Evolutionary conservation across 139 green algal species (phyloP).

Genomic region (Chlorella sorokiniana): DNA sequence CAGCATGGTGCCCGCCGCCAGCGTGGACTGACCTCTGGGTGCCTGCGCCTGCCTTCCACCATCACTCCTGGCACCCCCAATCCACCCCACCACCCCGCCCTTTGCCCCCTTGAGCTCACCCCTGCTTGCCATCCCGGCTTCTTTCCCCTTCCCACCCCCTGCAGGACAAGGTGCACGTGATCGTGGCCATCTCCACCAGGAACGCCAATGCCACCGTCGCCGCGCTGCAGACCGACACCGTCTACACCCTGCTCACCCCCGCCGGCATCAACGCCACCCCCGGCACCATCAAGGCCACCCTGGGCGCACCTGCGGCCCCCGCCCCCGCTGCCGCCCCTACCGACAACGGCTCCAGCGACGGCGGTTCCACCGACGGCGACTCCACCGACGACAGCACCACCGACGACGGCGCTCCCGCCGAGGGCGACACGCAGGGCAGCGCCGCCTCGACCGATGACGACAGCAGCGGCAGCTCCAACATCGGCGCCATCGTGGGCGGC

Average conservation of each 20-base stretch:
- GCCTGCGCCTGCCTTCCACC: too few species aligned
- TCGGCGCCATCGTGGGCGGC: slow-evolving; percentile 19
- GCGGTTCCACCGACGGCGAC: not conserved
- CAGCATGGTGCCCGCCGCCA: too few species aligned
- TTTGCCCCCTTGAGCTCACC: not conserved
- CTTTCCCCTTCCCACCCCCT: not conserved
- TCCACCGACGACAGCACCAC: not conserved
- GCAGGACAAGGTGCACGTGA: slow-evolving; percentile 25
- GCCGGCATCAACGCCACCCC: slow-evolving; percentile 8
- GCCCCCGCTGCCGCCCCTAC: not conserved
- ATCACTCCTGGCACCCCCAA: not conserved
- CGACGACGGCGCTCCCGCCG: not conserved
- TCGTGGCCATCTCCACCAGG: not conserved
- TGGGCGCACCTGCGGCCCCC: slow-evolving; percentile 15
- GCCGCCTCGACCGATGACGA: not conserved
- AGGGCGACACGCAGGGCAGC: too few species aligned
- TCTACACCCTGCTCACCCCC: slow-evolving; percentile 25
- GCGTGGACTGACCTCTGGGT: too few species aligned
- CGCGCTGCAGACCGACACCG: slow-evolving; percentile 16
- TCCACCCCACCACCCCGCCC: not conserved
- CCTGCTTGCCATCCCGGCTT: too few species aligned
- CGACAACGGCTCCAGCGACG: not conserved
- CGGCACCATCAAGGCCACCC: slow-evolving; percentile 19
- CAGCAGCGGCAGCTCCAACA: slow-evolving; percentile 14
- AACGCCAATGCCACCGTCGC: slow-evolving; percentile 13